Conservation (phyloP, 1,139 yeast genomes). For the Sugiyamaella japonica region DNA sequence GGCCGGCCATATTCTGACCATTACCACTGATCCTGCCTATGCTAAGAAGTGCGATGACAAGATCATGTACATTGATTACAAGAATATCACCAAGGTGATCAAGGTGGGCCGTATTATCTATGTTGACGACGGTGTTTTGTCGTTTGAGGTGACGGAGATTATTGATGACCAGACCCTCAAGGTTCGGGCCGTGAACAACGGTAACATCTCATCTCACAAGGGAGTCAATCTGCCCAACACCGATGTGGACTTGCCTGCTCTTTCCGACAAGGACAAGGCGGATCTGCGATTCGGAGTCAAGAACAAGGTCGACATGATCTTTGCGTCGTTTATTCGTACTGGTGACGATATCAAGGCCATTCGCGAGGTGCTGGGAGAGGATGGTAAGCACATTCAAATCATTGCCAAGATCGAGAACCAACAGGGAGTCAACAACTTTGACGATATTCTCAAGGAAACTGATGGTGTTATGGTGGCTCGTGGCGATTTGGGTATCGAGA, state of each 20-base stretch:
- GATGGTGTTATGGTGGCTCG: constrained; percentile 99
- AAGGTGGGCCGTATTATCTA: constrained; percentile 83
- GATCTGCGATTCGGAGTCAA: constrained; percentile 94
- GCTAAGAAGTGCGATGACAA: constrained; percentile 69
- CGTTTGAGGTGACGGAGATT: constrained; percentile 86
- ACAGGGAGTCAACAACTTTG: constrained; percentile 99
- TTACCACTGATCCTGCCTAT: constrained; percentile 87
- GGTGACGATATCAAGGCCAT: constrained; percentile 87
- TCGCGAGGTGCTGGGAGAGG: constrained; percentile 94
- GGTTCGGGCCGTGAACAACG: constrained; percentile 89
- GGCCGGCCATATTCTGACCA: constrained; percentile 85
- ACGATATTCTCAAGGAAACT: constrained; percentile 87
- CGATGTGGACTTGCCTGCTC: constrained; percentile 97
- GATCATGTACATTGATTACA: constrained; percentile 88
- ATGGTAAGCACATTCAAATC: constrained; percentile 93
- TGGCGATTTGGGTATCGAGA: constrained; percentile 99
- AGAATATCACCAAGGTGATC: constrained; percentile 93
- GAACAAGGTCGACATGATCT: constrained; percentile 96
- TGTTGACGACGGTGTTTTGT: constrained; percentile 96
- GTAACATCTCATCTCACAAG: constrained; percentile 94
- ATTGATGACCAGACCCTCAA: constrained; percentile 75
- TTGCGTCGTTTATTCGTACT: constrained; percentile 97
- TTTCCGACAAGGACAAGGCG: constrained; percentile 91
- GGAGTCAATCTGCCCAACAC: constrained; percentile 99
- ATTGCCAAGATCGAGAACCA: constrained; percentile 98